Conservation (phyloP, 2,329 filamentous ascomycete species). For the Colletotrichum zoysiae region DNA sequence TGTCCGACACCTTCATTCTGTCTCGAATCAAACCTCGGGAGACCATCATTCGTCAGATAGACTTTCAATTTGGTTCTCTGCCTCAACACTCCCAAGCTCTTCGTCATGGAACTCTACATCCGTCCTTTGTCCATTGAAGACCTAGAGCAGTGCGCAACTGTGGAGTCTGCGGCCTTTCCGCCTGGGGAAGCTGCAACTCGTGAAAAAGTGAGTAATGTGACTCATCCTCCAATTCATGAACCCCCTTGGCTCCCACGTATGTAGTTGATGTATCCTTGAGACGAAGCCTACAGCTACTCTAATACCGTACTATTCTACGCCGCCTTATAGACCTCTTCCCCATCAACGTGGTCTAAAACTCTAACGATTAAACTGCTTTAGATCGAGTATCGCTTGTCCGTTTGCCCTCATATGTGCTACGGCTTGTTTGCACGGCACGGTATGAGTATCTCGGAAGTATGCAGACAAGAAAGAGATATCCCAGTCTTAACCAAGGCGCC, state of each 20-base stretch:
- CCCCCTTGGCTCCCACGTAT: neutral
- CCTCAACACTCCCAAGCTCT: too few relatives aligned
- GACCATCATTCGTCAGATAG: neutral
- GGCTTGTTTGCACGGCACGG: conserved; percentile 45
- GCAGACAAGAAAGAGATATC: conserved; percentile 9
- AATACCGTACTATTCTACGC: too few relatives aligned
- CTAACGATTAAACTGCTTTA: conserved; percentile 28
- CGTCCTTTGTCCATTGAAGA: conserved; percentile 45
- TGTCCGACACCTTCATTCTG: neutral
- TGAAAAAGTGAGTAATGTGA: conserved; percentile 44
- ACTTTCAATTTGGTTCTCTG: neutral
- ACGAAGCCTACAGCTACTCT: neutral
- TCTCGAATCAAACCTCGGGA: neutral
- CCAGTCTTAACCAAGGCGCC: conserved; percentile 35
- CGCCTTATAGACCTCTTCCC: neutral
- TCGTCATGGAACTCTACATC: conserved; percentile 45
- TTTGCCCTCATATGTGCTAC: conserved; percentile 47
- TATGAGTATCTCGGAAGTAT: conserved; percentile 11
- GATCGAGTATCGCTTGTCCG: conserved; percentile 49
- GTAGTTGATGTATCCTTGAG: neutral
- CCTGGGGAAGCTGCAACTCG: conserved; percentile 47
- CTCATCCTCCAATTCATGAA: neutral
- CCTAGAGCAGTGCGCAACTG: conserved; percentile 44
- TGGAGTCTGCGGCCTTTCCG: conserved; percentile 49
- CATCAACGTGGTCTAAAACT: too few relatives aligned